Evolutionary conservation across 139 green algal species (phyloP).

Genomic region (Deuterostichococcus epilithicus): DNA sequence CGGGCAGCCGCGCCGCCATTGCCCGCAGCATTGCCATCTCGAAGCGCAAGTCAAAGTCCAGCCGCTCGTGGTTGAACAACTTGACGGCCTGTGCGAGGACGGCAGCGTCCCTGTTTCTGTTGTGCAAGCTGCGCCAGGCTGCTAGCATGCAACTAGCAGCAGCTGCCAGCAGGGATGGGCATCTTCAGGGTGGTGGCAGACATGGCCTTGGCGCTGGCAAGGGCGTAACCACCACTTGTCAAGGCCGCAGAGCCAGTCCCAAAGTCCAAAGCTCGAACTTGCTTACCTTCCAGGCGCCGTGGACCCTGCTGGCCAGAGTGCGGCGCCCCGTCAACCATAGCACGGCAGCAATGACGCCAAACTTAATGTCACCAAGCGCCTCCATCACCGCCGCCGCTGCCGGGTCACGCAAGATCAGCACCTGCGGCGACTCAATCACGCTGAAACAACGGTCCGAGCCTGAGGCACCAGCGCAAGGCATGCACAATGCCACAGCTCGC

Average conservation of each 20-base stretch:
- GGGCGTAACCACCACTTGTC: too few species aligned
- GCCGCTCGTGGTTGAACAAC: background rate
- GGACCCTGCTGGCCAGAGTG: background rate
- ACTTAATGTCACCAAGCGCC: background rate
- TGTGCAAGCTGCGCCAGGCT: background rate
- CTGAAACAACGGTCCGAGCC: background rate
- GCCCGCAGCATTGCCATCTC: background rate
- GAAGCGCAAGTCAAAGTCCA: slow-evolving; percentile 12
- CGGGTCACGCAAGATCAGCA: background rate
- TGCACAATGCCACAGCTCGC: background rate
- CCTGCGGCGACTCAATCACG: background rate
- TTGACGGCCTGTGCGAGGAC: background rate
- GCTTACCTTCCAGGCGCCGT: background rate
- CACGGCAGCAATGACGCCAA: background rate
- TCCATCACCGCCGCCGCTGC: background rate
- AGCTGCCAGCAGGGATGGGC: background rate
- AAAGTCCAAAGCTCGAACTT: background rate
- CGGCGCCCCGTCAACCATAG: background rate
- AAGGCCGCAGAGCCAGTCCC: background rate
- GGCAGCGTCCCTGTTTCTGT: background rate
- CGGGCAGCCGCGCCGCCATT: background rate
- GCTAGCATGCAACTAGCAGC: background rate
- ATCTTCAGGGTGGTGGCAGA: background rate
- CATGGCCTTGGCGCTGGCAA: too few species aligned
- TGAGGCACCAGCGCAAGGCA: background rate